Evolutionary conservation across 2,329 filamentous ascomycete genomes (phyloP), one percentile per base, ranked within the genome.

Genomic region (Colletotrichum salicis): DNA sequence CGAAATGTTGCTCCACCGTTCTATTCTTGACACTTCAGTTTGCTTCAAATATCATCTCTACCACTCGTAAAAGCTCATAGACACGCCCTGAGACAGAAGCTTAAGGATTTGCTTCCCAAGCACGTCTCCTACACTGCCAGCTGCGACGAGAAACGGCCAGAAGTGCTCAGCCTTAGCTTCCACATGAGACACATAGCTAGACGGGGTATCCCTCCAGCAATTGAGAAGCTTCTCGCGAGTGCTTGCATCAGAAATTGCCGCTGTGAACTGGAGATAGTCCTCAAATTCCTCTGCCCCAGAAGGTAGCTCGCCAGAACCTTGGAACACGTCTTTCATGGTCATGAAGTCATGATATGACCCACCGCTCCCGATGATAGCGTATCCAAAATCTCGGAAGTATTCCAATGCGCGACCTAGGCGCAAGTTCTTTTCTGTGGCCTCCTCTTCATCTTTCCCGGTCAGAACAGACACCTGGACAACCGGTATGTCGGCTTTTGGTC

Each of bases 391-490:
- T 24, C 12, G 24, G 11, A 27, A 54, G n/a, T 13, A 24, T 10
- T 54, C 51, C 51, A 54, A 54, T 3, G n/a, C 51, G n/a, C 22
- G n/a, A 6, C 51, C 51, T 5, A 54, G 22, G 3, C 24, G 11
- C 22, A 54, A 11, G 2, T 54, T 54, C 12, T 54, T 54, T 22
- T 54, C 22, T 27, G 51, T 24, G 12, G 22, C 51, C 11, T 24
- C 51, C 11, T 54, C n/a, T 22, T 54, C 48, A 10, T 52, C n/a
- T 8, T 52, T 52, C n/a, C 48, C n/a, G 2, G n/a, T 52, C 6
- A 52, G 48, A 24, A 52, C 48, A 52, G n/a, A 22, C n/a, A 52
- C n/a, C n/a, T 52, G n/a, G 48, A 52, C 48, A 7, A 52, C 48
- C 3, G 48, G 48, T 11, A 52, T 52, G n/a, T 52, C 48, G 11